These are phyloP conservation scores for Alternaria sp. DNA, from an alignment of 2,329 filamentous ascomycete genomes.

Conservation along the genomic window DNA sequence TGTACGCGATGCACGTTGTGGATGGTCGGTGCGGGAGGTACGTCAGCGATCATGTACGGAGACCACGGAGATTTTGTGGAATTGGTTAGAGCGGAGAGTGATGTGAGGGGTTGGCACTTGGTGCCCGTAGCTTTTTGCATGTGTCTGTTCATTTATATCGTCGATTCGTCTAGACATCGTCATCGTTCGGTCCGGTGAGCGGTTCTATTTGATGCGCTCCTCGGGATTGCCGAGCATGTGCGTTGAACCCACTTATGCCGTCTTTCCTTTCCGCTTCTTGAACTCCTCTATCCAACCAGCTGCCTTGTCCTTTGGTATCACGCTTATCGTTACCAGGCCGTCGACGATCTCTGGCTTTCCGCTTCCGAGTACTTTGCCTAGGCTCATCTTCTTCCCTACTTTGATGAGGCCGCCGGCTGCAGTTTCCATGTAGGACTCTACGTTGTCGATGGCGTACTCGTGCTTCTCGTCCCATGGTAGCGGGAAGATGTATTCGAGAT, in stretches of 20 bases:
- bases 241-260: not conserved
- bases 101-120: not conserved
- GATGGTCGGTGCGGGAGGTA: not conserved
- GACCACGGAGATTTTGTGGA: not conserved
- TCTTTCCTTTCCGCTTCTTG: conserved; percentile 68
- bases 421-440: conserved; percentile 93
- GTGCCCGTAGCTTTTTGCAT: not conserved
- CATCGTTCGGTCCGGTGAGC: not conserved
- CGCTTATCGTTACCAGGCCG: conserved; percentile 79
- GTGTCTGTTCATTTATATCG: not conserved
- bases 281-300: conserved; percentile 82
- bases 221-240: not conserved
- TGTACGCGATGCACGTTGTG: not conserved
- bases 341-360: conserved; percentile 89
- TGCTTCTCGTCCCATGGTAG: conserved; percentile 79
- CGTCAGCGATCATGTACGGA: not conserved
- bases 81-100: not conserved
- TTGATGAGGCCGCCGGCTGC: conserved; percentile 79
- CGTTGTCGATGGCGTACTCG: conserved; percentile 68
- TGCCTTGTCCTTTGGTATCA: conserved; percentile 75
- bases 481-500: conserved; percentile 85
- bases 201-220: not conserved
- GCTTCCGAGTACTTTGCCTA: conserved; percentile 75
- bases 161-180: not conserved
- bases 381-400: conserved; percentile 80